Evolutionary conservation across 768 basidiomycete species (phyloP).

Genomic region (Hygrophoropsis aurantiaca): DNA sequence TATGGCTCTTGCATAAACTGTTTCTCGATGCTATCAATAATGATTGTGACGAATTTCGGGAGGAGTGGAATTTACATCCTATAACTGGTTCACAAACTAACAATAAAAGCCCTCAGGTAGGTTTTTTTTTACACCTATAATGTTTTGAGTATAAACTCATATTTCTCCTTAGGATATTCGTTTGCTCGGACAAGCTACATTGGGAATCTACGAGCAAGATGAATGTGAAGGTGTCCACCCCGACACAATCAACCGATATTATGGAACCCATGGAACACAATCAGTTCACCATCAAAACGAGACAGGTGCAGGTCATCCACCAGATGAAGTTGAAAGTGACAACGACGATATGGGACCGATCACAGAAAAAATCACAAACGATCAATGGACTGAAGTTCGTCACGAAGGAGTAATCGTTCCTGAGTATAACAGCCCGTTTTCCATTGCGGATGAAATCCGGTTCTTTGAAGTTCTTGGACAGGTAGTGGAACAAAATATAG

Average conservation of each 20-base stretch:
- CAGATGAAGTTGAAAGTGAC: slow-evolving; percentile 3
- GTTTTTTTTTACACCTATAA: background rate
- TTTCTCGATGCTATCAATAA: slow-evolving; percentile 38
- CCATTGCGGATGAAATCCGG: background rate
- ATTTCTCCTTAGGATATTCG: slow-evolving; percentile 8
- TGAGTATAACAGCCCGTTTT: slow-evolving; percentile 8
- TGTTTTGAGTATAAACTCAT: too few relatives aligned
- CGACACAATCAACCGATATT: slow-evolving; percentile 13
- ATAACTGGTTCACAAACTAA: slow-evolving; percentile 23
- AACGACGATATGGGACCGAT: background rate
- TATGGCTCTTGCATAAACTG: slow-evolving; percentile 44
- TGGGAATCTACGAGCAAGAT: slow-evolving; percentile 10
- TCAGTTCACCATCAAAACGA: background rate
- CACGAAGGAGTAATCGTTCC: slow-evolving; percentile 4
- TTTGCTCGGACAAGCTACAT: slow-evolving; percentile 11
- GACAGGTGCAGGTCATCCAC: slow-evolving; percentile 11
- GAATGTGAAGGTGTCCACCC: slow-evolving; percentile 15
- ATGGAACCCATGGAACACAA: slow-evolving; percentile 5
- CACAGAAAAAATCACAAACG: slow-evolving; percentile 2
- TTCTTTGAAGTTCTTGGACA: slow-evolving; percentile 1
- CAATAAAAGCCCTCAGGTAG: slow-evolving; percentile 10
- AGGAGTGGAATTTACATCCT: slow-evolving; percentile 41
- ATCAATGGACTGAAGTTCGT: background rate
- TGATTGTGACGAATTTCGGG: slow-evolving; percentile 34
- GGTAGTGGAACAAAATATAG: background rate